Evolutionary conservation across 805 yeast genomes (phyloP).

Genomic region (Metschnikowia aberdeeniae): DNA sequence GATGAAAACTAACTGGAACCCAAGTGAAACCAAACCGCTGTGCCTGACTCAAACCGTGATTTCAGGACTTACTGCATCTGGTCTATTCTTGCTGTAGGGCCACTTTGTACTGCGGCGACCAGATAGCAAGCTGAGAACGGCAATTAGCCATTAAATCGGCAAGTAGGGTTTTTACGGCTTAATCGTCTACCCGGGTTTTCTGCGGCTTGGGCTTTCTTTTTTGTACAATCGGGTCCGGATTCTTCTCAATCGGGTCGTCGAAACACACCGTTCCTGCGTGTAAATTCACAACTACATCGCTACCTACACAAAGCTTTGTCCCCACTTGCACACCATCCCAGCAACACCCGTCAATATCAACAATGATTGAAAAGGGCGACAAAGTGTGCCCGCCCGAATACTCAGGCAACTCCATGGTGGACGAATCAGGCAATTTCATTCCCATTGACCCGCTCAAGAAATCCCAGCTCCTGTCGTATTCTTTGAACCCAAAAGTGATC

Average conservation of each 20-base stretch:
- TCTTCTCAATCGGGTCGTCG: neutral
- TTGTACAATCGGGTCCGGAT: too few species aligned
- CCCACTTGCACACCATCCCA: neutral
- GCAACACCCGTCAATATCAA: neutral
- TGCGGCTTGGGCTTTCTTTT: too few species aligned
- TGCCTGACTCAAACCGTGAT: too few species aligned
- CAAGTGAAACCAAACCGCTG: too few species aligned
- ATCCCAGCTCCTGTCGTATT: slow-evolving; percentile 28
- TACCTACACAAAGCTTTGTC: slow-evolving; percentile 3
- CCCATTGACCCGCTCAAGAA: slow-evolving; percentile 25
- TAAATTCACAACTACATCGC: slow-evolving; percentile 1
- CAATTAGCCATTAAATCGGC: neutral
- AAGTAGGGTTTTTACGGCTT: neutral
- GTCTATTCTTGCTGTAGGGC: neutral
- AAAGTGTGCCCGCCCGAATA: neutral
- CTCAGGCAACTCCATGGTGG: slow-evolving; percentile 7
- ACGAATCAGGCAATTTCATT: slow-evolving; percentile 10
- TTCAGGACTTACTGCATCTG: too few species aligned
- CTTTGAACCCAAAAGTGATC: slow-evolving; percentile 33
- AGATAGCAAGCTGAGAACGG: slow-evolving; percentile 1
- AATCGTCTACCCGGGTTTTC: too few species aligned
- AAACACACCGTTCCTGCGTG: slow-evolving; percentile 4
- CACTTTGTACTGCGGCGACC: neutral
- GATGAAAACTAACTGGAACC: too few species aligned
- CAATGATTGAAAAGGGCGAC: slow-evolving; percentile 2